A percentile compares a stretch with the other conserved stretches of the same genome.
Conservation (phyloP, 805 yeast species). For the Aciculoconidium aculeatum region DNA sequence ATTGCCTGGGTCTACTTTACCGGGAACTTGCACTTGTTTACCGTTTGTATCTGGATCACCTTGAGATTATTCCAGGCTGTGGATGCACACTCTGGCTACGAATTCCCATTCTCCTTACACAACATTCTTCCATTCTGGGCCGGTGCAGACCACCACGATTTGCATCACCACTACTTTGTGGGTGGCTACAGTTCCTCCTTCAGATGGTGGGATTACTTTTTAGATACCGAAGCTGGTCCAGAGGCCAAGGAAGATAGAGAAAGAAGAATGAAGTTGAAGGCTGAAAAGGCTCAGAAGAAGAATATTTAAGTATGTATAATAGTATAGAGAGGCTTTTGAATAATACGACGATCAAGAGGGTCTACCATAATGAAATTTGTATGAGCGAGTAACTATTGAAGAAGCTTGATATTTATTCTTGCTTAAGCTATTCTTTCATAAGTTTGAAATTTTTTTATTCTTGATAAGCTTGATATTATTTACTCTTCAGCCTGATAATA, state of each 20-base stretch:
- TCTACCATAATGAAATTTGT: no score
- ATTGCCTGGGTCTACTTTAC: conserved; percentile 74
- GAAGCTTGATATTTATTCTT: no score
- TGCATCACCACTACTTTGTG: conserved; percentile 92
- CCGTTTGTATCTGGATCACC: conserved; percentile 85
- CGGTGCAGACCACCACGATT: conserved; percentile 97
- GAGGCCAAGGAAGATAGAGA: conserved; percentile 74
- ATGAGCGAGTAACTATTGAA: no score
- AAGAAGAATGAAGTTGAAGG: conserved; percentile 49
- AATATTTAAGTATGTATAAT: conserved; percentile 5
- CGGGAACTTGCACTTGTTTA: conserved; percentile 75
- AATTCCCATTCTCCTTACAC: conserved; percentile 94
- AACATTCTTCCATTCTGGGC: conserved; percentile 96
- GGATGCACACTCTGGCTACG: conserved; percentile 97
- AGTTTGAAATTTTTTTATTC: no score
- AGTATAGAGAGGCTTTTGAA: no score
- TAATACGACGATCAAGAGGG: no score
- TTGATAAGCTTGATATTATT: no score
- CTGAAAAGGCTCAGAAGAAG: conserved; percentile 35
- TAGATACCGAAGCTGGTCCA: conserved; percentile 88
- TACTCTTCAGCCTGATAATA: no score
- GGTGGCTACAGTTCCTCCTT: conserved; percentile 94
- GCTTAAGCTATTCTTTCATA: no score
- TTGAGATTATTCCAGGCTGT: conserved; percentile 92
- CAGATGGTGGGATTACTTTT: conserved; percentile 90